phyloP scores from a whole-genome alignment of 208 protist genomes.

The Crithidia expoeki region DNA sequence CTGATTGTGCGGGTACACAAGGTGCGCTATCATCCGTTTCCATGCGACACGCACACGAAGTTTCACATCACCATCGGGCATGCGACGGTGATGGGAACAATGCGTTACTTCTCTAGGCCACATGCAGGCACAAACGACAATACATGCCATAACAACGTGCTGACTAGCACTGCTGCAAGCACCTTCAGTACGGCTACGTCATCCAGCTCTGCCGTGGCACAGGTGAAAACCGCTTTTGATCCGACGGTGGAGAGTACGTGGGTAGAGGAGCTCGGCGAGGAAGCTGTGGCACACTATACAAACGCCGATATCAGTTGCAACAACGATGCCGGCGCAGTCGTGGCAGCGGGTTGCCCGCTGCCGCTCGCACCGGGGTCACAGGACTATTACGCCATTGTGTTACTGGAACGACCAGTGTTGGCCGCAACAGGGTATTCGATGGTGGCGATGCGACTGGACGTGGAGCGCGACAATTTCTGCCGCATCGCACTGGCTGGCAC shows the following conservation, averaged over 20 bases:
- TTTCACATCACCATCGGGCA: slow-evolving; percentile 91
- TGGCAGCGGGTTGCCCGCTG: slow-evolving; percentile 34
- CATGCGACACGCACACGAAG: slow-evolving; percentile 63
- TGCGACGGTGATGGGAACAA: slow-evolving; percentile 83
- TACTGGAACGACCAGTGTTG: slow-evolving; percentile 62
- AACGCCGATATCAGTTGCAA: neutral
- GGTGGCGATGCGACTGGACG: slow-evolving; percentile 74
- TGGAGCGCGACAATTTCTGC: slow-evolving; percentile 71
- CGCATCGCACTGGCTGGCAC: slow-evolving; percentile 74
- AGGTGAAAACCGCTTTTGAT: slow-evolving; percentile 19
- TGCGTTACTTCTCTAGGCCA: slow-evolving; percentile 69
- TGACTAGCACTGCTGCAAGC: no score
- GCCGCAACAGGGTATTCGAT: slow-evolving; percentile 38
- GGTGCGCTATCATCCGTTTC: slow-evolving; percentile 80
- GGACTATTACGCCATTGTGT: slow-evolving; percentile 63
- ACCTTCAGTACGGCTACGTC: no score
- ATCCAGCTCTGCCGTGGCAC: no score
- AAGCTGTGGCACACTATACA: slow-evolving; percentile 34
- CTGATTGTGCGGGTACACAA: slow-evolving; percentile 69
- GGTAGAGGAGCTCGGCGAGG: slow-evolving; percentile 55
- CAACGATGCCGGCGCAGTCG: neutral
- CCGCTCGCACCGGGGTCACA: slow-evolving; percentile 13
- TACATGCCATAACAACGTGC: no score
- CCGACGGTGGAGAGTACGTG: slow-evolving; percentile 39
- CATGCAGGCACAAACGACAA: neutral